Percentiles rank a stretch among this genome's conserved stretches.
phyloP scores from a whole-genome alignment of 31 red algal genomes.

The Porphyra umbilicalis region DNA sequence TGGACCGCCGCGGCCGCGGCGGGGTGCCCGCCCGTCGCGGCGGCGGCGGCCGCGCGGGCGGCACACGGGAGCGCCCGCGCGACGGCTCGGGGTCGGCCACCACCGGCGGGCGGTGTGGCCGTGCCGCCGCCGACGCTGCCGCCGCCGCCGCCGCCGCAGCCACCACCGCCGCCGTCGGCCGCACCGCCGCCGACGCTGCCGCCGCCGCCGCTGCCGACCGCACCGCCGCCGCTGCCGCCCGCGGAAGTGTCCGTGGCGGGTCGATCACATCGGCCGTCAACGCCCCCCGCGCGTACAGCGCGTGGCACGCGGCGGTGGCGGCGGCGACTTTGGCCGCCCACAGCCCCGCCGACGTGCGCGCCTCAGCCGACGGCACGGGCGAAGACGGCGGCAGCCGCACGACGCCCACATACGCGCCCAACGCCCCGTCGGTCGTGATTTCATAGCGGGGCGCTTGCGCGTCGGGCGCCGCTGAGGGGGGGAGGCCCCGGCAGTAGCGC shows the following conservation, averaged over 20 bases:
- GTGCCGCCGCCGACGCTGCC: too few species aligned
- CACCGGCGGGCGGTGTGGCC: too few species aligned
- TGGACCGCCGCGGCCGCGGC: background rate
- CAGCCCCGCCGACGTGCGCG: background rate
- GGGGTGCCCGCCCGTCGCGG: background rate
- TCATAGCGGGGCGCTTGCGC: background rate
- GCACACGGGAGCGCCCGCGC: background rate
- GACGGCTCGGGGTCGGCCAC: background rate
- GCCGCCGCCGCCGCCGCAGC: background rate
- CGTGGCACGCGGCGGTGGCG: background rate
- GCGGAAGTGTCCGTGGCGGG: background rate
- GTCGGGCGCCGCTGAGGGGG: background rate
- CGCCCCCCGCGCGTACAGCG: background rate
- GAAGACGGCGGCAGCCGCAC: background rate
- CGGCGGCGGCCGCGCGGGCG: background rate
- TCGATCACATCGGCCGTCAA: background rate
- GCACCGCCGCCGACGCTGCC: background rate
- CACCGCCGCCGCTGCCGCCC: background rate
- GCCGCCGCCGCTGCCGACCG: background rate
- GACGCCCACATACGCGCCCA: background rate
- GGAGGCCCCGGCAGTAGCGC: background rate
- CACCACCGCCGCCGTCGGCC: background rate
- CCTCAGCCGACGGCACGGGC: background rate
- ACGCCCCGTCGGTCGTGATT: background rate
- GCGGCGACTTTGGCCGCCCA: background rate